Evolutionary conservation across 495 filamentous ascomycete species (phyloP), one percentile per base, ranked within the genome.

Genomic region (Penicillium angulare): DNA sequence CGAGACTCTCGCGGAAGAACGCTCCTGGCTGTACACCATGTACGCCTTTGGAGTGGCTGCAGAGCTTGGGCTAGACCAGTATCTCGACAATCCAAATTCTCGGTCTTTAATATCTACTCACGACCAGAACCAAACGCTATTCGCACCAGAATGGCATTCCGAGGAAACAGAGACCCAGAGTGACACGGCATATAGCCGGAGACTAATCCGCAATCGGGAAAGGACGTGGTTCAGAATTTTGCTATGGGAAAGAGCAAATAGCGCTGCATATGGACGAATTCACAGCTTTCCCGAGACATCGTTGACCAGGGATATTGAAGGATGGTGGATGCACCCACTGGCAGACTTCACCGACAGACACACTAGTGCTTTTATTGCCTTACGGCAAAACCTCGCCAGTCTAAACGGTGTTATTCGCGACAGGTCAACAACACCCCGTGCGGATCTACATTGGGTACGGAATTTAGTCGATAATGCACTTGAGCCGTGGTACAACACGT

Each of bases 211-310:
- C 3, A 67, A 64, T 49, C 38, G 50, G 2, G 61, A 67, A 38
- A 46, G 58, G 31, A 67, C 64, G 0, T 67, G 64, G 64, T 42
- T 67, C 3, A 40, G 58, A 7, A 67, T 67, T 20, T 27, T 64
- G 1, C 33, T 67, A 7, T 64, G 64, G 64, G 64, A 64, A 5
- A 47, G 64, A 49, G 64, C 64, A 0, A 67, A 64, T 23, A 64
- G 60, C 42, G 64, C 60, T n/a, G 53, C 64, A 0, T 49, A 50
- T 42, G 64, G 64, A 16, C 51, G 58, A 18, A 58, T 55, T 1
- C 45, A 56, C 16, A 42, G 36, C 16, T 61, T 64, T n/a, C 64
- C 64, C 1, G 61, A 64, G 21, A 67, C 60, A 5, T 45, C 53
- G 0, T 43, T 67, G 38, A 67, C 54, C 0, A 35, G 32, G 3